phyloP scores from a whole-genome alignment of 345 rosid species.

The Brassica nigra region DNA sequence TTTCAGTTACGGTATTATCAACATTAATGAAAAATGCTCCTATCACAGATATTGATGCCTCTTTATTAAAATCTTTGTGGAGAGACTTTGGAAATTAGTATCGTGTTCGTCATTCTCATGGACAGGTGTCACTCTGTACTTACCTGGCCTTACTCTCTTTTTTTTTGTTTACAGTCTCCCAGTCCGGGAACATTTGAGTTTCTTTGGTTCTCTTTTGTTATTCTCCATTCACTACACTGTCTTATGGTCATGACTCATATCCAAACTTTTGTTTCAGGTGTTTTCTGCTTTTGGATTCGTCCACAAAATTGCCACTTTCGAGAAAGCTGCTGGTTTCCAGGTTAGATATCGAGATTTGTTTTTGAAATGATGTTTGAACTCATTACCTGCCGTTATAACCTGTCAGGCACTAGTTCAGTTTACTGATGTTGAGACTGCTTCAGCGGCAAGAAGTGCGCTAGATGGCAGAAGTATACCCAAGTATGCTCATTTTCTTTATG shows the following conservation, averaged over 20 bases:
- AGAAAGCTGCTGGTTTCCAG: slow-evolving; percentile 98
- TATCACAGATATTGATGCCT: slow-evolving; percentile 69
- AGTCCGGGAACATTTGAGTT: slow-evolving; percentile 33
- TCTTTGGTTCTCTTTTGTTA: slow-evolving; percentile 26
- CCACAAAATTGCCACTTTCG: slow-evolving; percentile 96
- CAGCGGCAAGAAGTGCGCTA: slow-evolving; percentile 75
- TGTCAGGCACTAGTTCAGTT: slow-evolving; percentile 91
- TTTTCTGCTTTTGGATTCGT: slow-evolving; percentile 99
- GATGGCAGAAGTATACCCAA: slow-evolving; percentile 98
- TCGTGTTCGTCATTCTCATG: slow-evolving; percentile 65
- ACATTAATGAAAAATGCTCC: slow-evolving; percentile 47
- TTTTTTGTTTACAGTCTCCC: slow-evolving; percentile 10
- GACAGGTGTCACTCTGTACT: slow-evolving; percentile 88
- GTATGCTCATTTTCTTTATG: slow-evolving; percentile 39
- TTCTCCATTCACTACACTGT: background rate
- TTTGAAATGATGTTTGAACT: slow-evolving; percentile 25
- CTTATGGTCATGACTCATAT: slow-evolving; percentile 22
- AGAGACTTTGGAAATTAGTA: slow-evolving; percentile 73
- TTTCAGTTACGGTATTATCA: slow-evolving; percentile 24
- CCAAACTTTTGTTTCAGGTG: slow-evolving; percentile 57
- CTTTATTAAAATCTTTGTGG: slow-evolving; percentile 71
- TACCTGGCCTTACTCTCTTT: slow-evolving; percentile 39
- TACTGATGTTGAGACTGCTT: slow-evolving; percentile 88
- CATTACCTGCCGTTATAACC: slow-evolving; percentile 11
- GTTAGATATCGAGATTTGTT: slow-evolving; percentile 43